Conservation (phyloP, 768 basidiomycete genomes). For the Tricholoma sp. region DNA sequence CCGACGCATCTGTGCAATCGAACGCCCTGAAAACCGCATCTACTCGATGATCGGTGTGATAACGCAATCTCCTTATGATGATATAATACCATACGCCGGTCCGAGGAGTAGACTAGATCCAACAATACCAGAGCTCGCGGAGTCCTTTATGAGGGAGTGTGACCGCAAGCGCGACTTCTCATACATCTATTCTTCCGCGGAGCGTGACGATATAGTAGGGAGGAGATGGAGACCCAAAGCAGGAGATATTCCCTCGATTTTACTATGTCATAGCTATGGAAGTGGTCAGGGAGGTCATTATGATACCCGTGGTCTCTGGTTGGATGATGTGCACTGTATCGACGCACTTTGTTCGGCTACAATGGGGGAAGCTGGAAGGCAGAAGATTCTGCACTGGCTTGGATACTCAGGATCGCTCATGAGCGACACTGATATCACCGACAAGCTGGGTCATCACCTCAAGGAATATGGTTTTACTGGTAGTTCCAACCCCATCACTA, state of each 20-base stretch:
- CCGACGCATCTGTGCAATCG: neutral
- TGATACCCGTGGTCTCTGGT: neutral
- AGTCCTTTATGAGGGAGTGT: neutral
- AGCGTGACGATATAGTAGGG: neutral
- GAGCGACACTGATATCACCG: no score
- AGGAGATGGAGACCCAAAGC: neutral
- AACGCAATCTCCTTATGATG: neutral
- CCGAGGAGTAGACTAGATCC: neutral
- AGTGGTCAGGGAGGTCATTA: neutral
- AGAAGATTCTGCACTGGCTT: neutral
- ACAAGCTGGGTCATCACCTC: no score
- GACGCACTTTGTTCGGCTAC: neutral
- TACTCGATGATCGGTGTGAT: neutral
- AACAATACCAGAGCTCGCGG: neutral
- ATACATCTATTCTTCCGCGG: neutral
- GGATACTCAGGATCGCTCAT: neutral
- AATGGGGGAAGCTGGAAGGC: neutral
- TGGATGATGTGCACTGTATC: neutral
- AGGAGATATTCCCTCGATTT: neutral
- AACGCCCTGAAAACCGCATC: neutral
- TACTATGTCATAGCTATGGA: neutral
- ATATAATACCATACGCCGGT: no score
- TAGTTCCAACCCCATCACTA: no score
- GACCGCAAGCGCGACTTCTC: neutral
- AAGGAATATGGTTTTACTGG: no score